phyloP scores from a whole-genome alignment of 2,329 filamentous ascomycete genomes.

The Calonectria crousiana region DNA sequence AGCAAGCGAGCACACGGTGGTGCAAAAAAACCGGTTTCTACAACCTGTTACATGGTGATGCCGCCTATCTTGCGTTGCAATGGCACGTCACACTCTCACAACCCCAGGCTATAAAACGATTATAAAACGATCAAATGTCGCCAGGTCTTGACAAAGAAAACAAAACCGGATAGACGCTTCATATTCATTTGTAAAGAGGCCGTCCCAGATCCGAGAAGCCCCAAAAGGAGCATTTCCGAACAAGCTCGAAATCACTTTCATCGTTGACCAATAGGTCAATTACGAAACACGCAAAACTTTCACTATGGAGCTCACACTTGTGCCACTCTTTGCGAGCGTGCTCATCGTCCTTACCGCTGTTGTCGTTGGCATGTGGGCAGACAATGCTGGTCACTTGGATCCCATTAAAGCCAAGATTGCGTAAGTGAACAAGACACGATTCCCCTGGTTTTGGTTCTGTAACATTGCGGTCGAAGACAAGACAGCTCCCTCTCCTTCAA shows the following conservation, averaged over 20 bases:
- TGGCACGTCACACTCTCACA: slow-evolving; percentile 4
- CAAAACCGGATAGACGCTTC: background rate
- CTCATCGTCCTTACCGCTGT: background rate
- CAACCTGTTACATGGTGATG: background rate
- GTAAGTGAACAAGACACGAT: slow-evolving; percentile 11
- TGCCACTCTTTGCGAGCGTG: slow-evolving; percentile 1
- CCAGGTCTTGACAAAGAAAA: background rate
- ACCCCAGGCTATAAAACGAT: background rate
- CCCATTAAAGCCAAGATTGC: slow-evolving; percentile 12
- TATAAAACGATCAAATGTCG: background rate
- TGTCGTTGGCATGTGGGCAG: slow-evolving; percentile 14
- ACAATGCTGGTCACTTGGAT: slow-evolving; percentile 15
- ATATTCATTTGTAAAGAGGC: background rate
- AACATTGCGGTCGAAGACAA: background rate
- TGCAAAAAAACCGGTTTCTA: slow-evolving; percentile 20
- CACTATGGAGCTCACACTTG: slow-evolving; percentile 16
- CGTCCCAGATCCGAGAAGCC: background rate
- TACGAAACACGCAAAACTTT: background rate
- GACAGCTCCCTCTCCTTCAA: background rate
- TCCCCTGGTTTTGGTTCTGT: background rate
- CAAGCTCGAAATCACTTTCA: background rate
- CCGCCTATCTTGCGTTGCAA: slow-evolving; percentile 9
- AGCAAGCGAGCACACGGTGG: slow-evolving; percentile 2
- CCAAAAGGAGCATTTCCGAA: background rate
- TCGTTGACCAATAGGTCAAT: background rate